Conservation (phyloP, 345 rosid species). For the Cochlearia excelsa region DNA sequence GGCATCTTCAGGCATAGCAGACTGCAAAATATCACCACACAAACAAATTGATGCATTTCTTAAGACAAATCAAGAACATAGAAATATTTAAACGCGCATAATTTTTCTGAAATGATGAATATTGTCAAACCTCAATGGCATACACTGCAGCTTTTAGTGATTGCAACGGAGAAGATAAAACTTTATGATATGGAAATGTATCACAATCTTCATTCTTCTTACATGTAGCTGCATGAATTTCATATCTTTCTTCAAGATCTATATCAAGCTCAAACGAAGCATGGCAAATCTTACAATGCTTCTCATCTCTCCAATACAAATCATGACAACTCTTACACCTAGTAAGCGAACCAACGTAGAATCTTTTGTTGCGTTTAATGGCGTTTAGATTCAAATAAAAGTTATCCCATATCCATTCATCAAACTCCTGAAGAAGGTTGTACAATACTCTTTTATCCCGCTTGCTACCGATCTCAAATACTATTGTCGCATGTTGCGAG, state of each 20-base stretch:
- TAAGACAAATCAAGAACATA: slow-evolving; percentile 3
- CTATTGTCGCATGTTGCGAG: slow-evolving; percentile 53
- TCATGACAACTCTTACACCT: slow-evolving; percentile 88
- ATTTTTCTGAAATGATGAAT: background rate
- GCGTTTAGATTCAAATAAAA: slow-evolving; percentile 69
- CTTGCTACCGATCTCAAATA: slow-evolving; percentile 66
- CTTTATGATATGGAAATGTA: slow-evolving; percentile 56
- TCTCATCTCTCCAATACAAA: slow-evolving; percentile 96
- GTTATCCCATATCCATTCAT: slow-evolving; percentile 79
- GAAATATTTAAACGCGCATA: background rate
- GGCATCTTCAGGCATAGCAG: slow-evolving; percentile 81
- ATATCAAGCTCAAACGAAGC: slow-evolving; percentile 88
- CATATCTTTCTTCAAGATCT: slow-evolving; percentile 90
- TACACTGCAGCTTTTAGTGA: slow-evolving; percentile 87
- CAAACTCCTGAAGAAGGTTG: slow-evolving; percentile 70
- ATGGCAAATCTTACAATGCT: slow-evolving; percentile 91
- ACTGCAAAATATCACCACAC: slow-evolving; percentile 43
- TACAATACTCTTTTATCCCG: slow-evolving; percentile 50
- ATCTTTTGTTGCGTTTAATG: slow-evolving; percentile 58
- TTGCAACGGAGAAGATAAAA: slow-evolving; percentile 82
- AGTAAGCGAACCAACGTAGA: slow-evolving; percentile 73
- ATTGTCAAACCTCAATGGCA: slow-evolving; percentile 78
- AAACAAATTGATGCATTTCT: background rate
- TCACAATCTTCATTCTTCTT: slow-evolving; percentile 46
- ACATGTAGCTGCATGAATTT: slow-evolving; percentile 85